Conservation (phyloP, 257 asterid genomes). For the Solanum boliviense region DNA sequence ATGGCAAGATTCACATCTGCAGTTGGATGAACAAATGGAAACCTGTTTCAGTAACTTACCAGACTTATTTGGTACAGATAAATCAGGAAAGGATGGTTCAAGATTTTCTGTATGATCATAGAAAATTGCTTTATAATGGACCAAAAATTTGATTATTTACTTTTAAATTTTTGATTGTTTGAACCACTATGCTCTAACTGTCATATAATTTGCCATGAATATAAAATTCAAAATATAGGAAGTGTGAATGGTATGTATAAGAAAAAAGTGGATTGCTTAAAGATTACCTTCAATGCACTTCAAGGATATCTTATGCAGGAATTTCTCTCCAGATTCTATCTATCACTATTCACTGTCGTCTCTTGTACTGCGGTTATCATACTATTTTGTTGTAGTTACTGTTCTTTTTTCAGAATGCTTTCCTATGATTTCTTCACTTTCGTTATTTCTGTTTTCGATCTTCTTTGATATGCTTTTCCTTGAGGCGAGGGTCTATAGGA, state of each 20-base stretch:
- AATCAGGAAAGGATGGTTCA: background rate
- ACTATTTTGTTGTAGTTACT: background rate
- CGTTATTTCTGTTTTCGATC: too few species aligned
- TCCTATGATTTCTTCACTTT: background rate
- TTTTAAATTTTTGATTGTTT: background rate
- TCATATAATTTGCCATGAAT: background rate
- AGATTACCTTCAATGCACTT: background rate
- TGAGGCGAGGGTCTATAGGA: background rate
- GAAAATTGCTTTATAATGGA: background rate
- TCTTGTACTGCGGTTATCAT: background rate
- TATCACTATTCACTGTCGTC: background rate
- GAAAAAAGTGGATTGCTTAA: background rate
- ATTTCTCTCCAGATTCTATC: background rate
- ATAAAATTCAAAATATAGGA: background rate
- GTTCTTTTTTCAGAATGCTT: background rate
- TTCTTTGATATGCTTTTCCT: background rate
- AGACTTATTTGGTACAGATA: background rate
- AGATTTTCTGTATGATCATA: background rate
- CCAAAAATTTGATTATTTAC: background rate
- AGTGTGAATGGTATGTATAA: background rate
- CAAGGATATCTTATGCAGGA: background rate
- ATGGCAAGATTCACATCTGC: conserved; percentile 98
- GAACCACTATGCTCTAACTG: background rate
- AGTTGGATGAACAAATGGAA: background rate
- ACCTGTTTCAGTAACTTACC: background rate